Percentiles rank a stretch among this genome's conserved stretches.
Conservation (phyloP, 768 basidiomycete genomes). For the Phanerochaete carnosa region DNA sequence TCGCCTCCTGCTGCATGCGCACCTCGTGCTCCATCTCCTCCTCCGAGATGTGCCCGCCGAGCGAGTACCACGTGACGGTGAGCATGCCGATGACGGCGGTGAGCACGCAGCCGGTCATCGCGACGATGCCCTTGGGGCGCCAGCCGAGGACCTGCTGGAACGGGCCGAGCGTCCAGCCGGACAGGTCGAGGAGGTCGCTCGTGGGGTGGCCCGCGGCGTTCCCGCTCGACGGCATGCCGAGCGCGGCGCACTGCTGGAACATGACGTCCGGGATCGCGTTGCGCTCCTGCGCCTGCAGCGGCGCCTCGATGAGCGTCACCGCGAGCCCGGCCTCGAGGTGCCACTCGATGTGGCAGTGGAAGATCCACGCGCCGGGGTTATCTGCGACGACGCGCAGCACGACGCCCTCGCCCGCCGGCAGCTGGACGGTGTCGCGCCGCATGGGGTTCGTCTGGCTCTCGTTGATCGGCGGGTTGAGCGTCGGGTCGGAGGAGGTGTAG, state of each 20-base stretch:
- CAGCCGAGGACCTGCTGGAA: constrained; percentile 72
- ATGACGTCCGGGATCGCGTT: constrained; percentile 53
- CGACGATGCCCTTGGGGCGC: constrained; percentile 68
- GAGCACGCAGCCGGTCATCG: constrained; percentile 80
- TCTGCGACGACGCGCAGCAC: constrained; percentile 82
- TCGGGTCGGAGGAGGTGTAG: constrained; percentile 69
- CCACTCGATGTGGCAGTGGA: constrained; percentile 89
- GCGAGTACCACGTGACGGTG: constrained; percentile 82
- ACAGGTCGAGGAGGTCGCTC: constrained; percentile 59
- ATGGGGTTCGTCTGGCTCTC: constrained; percentile 86
- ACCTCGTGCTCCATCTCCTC: constrained; percentile 80
- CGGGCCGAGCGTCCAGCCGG: constrained; percentile 63
- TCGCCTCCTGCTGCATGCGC: constrained; percentile 50
- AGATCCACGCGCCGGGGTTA: constrained; percentile 90
- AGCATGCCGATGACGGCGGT: constrained; percentile 81
- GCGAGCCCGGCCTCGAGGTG: constrained; percentile 84
- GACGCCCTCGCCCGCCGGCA: constrained; percentile 64
- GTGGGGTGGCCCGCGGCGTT: constrained; percentile 81
- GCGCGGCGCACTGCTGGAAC: constrained; percentile 69
- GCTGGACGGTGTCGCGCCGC: constrained; percentile 84
- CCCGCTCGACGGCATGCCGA: constrained; percentile 58
- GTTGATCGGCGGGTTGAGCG: constrained; percentile 74
- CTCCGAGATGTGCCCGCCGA: constrained; percentile 70
- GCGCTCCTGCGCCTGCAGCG: constrained; percentile 60
- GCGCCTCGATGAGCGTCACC: constrained; percentile 80